These are phyloP conservation scores for Magnaporthiopsis rhizophila DNA, from an alignment of 2,329 filamentous ascomycete genomes.

Conservation along the genomic window DNA sequence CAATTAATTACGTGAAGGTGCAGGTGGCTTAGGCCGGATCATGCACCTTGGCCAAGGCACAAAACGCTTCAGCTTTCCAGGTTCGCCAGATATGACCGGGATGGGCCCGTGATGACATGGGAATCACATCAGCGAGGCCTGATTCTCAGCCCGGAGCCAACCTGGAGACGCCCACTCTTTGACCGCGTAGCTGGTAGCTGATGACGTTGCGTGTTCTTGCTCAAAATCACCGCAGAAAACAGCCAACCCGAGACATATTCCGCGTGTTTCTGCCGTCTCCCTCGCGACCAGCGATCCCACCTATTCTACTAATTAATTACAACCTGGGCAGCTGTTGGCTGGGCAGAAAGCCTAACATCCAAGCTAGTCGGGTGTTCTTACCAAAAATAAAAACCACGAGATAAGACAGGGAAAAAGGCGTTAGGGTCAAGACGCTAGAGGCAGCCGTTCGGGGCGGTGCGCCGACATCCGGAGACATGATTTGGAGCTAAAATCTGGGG, in stretches of 20 bases:
- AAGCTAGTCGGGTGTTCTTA: background rate
- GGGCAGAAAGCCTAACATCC: too few species aligned
- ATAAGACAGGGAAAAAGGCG: background rate
- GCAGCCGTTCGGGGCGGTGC: background rate
- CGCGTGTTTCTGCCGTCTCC: too few species aligned
- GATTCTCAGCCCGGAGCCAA: background rate
- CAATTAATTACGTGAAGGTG: too few species aligned
- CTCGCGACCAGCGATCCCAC: too few species aligned
- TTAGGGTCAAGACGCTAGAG: background rate
- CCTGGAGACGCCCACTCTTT: background rate
- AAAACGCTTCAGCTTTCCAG: background rate
- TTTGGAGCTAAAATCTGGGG: too few species aligned
- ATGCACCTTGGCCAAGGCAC: background rate
- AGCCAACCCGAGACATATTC: background rate
- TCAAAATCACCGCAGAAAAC: background rate
- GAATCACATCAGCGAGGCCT: background rate
- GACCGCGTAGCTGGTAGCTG: too few species aligned
- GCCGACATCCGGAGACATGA: background rate
- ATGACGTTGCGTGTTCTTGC: background rate
- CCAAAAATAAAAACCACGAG: background rate
- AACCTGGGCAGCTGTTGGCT: too few species aligned
- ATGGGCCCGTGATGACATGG: background rate
- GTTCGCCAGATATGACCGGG: background rate
- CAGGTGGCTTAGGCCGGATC: background rate
- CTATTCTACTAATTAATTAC: too few species aligned